phyloP scores from a whole-genome alignment of 805 yeast species.

The Candida germanica region DNA sequence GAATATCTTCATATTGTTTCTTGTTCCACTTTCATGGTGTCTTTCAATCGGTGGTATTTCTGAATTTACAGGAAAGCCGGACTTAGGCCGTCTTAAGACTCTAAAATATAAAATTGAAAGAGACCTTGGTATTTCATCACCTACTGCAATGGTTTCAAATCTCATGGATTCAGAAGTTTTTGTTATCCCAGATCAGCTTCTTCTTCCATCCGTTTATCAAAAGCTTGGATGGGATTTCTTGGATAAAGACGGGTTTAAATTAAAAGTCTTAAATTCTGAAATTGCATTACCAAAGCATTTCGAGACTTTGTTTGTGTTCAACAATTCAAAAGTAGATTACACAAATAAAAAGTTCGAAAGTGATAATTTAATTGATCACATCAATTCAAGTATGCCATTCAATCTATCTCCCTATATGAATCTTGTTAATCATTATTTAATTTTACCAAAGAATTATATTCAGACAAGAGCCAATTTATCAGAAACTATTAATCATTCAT shows the following conservation, averaged over 20 bases:
- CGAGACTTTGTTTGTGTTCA: slow-evolving; percentile 37
- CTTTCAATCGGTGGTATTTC: neutral
- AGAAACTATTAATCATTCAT: slow-evolving; percentile 4
- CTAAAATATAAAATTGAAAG: too few species aligned
- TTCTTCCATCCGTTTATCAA: slow-evolving; percentile 18
- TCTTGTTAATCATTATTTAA: slow-evolving; percentile 35
- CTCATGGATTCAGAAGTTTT: slow-evolving; percentile 7
- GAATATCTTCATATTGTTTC: too few species aligned
- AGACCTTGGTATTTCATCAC: neutral
- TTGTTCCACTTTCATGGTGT: too few species aligned
- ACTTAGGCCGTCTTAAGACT: too few species aligned
- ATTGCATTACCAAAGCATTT: slow-evolving; percentile 32
- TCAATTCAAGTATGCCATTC: slow-evolving; percentile 37
- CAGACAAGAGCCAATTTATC: neutral
- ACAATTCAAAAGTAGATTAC: slow-evolving; percentile 18
- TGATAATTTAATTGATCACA: slow-evolving; percentile 20
- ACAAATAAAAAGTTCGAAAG: slow-evolving; percentile 15
- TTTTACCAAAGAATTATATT: slow-evolving; percentile 27
- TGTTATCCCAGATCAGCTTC: slow-evolving; percentile 24
- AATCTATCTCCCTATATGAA: slow-evolving; percentile 30
- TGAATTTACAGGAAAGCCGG: neutral
- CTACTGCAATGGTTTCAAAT: neutral
- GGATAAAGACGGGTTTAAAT: slow-evolving; percentile 6
- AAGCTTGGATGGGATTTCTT: slow-evolving; percentile 20
- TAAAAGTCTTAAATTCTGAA: slow-evolving; percentile 9